Base-by-base conservation (phyloP, 202 grass and related monocot species). In the Elaeis oleifera region DNA sequence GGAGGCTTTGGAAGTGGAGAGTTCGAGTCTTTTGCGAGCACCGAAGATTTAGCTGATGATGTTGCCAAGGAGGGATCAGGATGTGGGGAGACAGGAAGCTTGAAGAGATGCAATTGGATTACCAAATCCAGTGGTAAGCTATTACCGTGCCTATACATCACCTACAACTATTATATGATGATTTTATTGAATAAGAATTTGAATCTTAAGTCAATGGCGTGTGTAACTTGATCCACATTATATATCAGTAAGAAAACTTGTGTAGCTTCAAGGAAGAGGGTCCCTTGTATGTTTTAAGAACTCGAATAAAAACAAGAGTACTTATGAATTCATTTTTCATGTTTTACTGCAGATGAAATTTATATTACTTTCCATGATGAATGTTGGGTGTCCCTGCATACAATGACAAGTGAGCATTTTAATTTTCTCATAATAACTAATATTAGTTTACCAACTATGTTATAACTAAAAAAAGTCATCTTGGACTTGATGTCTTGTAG, bases 21-120 rank as follows among this genome's bases (percentile, higher is more conserved):
- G 36, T 50, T 71, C 18, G 72, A 81, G 68, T 75, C 78, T 17
- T 66, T 77, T 49, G 78, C 80, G 25, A 84, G 36, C 51, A 83
- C 76, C 62, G 75, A 63, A 5, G 82, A 86, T 17, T 28, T 55
- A 23, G 61, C 78, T 51, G 68, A 39, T 19, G 85, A 85, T 52
- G 79, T 53, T 36, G 68, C 71, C 3, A 65, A 79, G 0, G 78
- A 87, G 57, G 77, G 81, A 22, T 74, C 78, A 14, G 81, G 63
- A 16, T 81, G 76, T 54, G 70, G 72, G 52, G 94, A 89, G 16
- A 54, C 85, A 2, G 82, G 82, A 39, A 73, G 68, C 49, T 48
- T 79, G 74, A 90, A 78, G 65, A 84, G 88, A 53, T 99, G 94
- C 80, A 89, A 74, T 65, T 99, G 94, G 94, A 99, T 99, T 63